phyloP scores from a whole-genome alignment of 2,329 filamentous ascomycete species.

The Sphaerostilbella broomeana region DNA sequence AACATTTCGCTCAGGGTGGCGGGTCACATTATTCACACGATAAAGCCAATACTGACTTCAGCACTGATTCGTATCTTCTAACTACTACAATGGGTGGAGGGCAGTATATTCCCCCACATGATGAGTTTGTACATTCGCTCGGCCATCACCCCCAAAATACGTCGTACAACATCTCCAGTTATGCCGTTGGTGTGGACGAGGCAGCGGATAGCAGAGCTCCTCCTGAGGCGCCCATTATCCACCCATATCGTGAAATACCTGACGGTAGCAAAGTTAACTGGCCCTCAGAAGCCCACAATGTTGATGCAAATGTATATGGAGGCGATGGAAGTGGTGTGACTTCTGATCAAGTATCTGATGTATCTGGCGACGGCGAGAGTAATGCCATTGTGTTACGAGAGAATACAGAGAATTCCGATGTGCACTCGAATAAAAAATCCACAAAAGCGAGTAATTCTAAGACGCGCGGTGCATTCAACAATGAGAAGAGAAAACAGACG shows the following conservation, averaged over 20 bases:
- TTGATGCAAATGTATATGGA: background rate
- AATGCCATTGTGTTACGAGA: too few relatives aligned
- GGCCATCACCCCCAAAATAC: background rate
- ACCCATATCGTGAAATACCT: background rate
- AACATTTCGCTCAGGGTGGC: background rate
- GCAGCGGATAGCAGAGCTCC: background rate
- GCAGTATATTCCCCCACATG: background rate
- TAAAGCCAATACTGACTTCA: background rate
- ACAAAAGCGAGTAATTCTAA: slow-evolving; percentile 10
- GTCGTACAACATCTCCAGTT: background rate
- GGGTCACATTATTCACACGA: background rate
- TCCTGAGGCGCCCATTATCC: background rate
- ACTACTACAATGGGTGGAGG: slow-evolving; percentile 12
- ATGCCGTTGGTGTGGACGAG: background rate
- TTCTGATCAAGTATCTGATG: too few relatives aligned
- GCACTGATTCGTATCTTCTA: background rate
- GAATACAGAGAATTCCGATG: too few relatives aligned
- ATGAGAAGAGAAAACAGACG: slow-evolving; percentile 25
- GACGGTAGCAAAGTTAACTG: background rate
- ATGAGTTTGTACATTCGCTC: background rate
- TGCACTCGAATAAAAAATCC: too few relatives aligned
- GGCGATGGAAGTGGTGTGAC: too few relatives aligned
- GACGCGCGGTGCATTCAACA: slow-evolving; percentile 17
- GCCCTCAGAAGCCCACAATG: background rate
- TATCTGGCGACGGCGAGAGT: too few relatives aligned